phyloP scores from a whole-genome alignment of 1,284 basidiomycete species.

The Apiotrichum akiyoshidainum region DNA sequence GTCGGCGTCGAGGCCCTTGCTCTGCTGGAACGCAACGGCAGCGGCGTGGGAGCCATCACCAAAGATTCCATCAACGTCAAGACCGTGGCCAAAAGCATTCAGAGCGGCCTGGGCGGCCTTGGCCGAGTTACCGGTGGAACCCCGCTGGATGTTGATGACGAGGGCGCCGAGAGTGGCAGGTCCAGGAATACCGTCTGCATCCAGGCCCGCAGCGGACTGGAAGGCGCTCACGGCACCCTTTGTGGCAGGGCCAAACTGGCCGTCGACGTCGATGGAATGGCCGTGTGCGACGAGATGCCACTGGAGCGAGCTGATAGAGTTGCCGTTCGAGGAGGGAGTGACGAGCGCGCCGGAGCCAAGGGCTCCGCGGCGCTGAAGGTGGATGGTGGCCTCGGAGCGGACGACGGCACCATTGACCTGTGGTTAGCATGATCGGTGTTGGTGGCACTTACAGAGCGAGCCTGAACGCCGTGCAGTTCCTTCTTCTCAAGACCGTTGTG shows the following conservation, averaged over 20 bases:
- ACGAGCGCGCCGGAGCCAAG: not conserved
- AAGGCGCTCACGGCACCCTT: slow-evolving; percentile 1
- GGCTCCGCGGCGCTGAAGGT: too few species aligned
- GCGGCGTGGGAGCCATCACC: slow-evolving; percentile 5
- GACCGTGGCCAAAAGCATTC: not conserved
- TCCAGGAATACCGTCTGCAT: slow-evolving; percentile 1
- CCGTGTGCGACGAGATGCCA: slow-evolving; percentile 1
- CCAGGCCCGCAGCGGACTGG: not conserved
- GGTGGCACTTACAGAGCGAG: too few species aligned
- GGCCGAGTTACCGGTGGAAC: not conserved
- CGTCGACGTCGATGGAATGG: slow-evolving; percentile 5
- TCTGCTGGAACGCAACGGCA: not conserved
- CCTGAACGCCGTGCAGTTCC: too few species aligned
- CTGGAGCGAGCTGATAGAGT: slow-evolving; percentile 8
- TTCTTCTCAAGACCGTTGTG: too few species aligned
- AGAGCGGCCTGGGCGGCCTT: slow-evolving; percentile 2
- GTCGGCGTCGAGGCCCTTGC: not conserved
- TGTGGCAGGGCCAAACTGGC: slow-evolving; percentile 7
- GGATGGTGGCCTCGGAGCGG: too few species aligned
- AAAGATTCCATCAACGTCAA: slow-evolving; percentile 10
- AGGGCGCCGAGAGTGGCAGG: slow-evolving; percentile 15
- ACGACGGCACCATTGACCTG: too few species aligned
- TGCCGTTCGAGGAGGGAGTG: not conserved
- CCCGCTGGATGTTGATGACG: not conserved
- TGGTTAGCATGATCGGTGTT: too few species aligned